These are phyloP conservation scores for carrot (Daucus carota) DNA, from an alignment of 129 eudicot genomes.

Conservation along the genomic window DH1_v3.0 NC_030387.2:36252501-36253000, in stretches of 20 bases:
- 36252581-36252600: no score
- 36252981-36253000: neutral
- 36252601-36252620: neutral
- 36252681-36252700: neutral
- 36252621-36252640: neutral
- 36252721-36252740: neutral
- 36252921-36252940: conserved; percentile 29
- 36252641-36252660: neutral
- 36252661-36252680: neutral
- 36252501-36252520: neutral
- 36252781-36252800: conserved; percentile 9
- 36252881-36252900: conserved; percentile 17
- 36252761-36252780: conserved; percentile 37
- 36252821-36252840: neutral
- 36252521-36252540: neutral
- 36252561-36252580: neutral
- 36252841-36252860: conserved; percentile 14
- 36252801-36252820: neutral
- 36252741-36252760: conserved; percentile 33
- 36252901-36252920: conserved; percentile 9
- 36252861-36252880: conserved; percentile 27
- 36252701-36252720: neutral
- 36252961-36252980: conserved; percentile 56
- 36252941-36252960: conserved; percentile 52
- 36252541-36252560: neutral